Conservation (phyloP, 805 yeast genomes). For the Saccharomycopsis schoenii region DNA sequence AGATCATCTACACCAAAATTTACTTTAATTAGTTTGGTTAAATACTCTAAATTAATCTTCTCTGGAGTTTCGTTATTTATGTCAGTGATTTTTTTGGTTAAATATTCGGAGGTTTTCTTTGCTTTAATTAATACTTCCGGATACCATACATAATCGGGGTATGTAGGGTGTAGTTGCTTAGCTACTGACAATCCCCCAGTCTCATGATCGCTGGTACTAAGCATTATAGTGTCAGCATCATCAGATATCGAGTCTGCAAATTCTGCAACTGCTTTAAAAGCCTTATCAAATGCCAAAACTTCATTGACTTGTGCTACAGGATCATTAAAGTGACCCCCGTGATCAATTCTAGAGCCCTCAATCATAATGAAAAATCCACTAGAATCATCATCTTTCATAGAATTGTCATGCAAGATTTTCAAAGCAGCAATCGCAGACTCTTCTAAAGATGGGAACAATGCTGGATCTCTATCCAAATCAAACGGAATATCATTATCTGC, state of each 20-base stretch:
- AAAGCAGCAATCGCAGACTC: conserved; percentile 74
- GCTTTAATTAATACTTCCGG: conserved; percentile 69
- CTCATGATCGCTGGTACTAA: conserved; percentile 89
- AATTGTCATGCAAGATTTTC: conserved; percentile 53
- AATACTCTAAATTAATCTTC: conserved; percentile 28
- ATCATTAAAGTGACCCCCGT: conserved; percentile 90
- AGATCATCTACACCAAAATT: conserved; percentile 60
- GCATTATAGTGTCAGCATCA: conserved; percentile 66
- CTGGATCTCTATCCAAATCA: conserved; percentile 62
- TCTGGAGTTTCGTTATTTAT: conserved; percentile 24
- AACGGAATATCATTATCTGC: conserved; percentile 76
- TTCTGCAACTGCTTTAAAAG: conserved; percentile 63
- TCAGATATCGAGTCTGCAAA: conserved; percentile 45
- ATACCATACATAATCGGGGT: conserved; percentile 84
- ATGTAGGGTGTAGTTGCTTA: conserved; percentile 54
- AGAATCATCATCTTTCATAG: conserved; percentile 47
- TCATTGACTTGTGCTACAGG: conserved; percentile 93
- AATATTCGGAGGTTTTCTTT: conserved; percentile 67
- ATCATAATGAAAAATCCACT: conserved; percentile 78
- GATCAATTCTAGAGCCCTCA: conserved; percentile 92
- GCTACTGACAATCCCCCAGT: conserved; percentile 92
- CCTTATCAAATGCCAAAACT: conserved; percentile 77
- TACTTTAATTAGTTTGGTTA: conserved; percentile 47
- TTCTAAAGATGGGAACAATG: conserved; percentile 58
- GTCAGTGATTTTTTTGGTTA: conserved; percentile 36